These are phyloP conservation scores for Colletotrichum costaricense DNA, from an alignment of 2,329 filamentous ascomycete genomes.

Conservation along the genomic window DNA sequence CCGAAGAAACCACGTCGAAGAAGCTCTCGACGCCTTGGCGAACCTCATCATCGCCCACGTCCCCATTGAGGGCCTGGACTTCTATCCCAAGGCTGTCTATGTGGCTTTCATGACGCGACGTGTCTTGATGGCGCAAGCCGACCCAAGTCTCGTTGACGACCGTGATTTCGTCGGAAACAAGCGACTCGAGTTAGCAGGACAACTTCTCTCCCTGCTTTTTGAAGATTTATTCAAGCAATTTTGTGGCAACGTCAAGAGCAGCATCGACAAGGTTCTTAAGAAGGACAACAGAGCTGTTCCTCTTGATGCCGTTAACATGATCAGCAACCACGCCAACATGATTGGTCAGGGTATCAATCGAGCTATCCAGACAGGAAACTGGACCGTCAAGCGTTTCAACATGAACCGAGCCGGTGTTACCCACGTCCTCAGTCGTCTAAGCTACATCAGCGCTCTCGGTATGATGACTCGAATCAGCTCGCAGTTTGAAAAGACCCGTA, in stretches of 20 bases:
- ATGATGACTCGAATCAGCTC: slow-evolving; percentile 99
- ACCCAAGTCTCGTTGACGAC: slow-evolving; percentile 91
- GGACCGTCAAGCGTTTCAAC: slow-evolving; percentile 97
- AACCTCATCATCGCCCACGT: slow-evolving; percentile 96
- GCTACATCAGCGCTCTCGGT: slow-evolving; percentile 94
- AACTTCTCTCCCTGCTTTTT: slow-evolving; percentile 92
- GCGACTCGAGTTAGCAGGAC: slow-evolving; percentile 91
- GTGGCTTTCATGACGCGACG: slow-evolving; percentile 97
- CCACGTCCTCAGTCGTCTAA: slow-evolving; percentile 93
- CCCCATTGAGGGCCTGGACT: slow-evolving; percentile 89
- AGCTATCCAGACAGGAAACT: slow-evolving; percentile 97
- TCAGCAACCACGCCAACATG: slow-evolving; percentile 84
- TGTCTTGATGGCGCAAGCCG: slow-evolving; percentile 92
- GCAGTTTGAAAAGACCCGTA: slow-evolving; percentile 98
- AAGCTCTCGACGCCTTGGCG: slow-evolving; percentile 91
- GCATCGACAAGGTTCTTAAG: slow-evolving; percentile 94
- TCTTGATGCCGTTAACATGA: slow-evolving; percentile 87
- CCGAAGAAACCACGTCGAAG: slow-evolving; percentile 85
- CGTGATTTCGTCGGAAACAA: slow-evolving; percentile 99
- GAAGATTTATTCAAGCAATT: slow-evolving; percentile 99
- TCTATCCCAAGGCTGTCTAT: slow-evolving; percentile 96
- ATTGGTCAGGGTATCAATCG: slow-evolving; percentile 96
- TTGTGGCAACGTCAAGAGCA: slow-evolving; percentile 87
- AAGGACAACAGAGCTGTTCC: slow-evolving; percentile 91
- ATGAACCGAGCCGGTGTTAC: slow-evolving; percentile 99